phyloP scores from a whole-genome alignment of 164 flowering plant species.

The Magnolia changhungtana region DNA sequence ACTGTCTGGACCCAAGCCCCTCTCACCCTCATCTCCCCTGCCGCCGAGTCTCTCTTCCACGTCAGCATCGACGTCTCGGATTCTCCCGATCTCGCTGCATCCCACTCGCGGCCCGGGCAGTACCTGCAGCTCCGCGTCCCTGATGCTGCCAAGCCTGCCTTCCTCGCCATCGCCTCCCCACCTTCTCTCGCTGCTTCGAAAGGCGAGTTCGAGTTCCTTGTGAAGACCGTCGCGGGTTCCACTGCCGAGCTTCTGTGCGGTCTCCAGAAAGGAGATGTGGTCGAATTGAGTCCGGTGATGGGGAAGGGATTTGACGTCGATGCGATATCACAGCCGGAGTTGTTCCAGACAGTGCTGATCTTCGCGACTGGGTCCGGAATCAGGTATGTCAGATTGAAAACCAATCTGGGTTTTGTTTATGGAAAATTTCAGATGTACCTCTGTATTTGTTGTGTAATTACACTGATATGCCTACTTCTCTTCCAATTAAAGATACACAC shows the following conservation, averaged over 20 bases:
- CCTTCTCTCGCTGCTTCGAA: slow-evolving; percentile 43
- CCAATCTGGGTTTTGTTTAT: neutral
- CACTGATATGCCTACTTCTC: neutral
- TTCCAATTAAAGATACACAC: neutral
- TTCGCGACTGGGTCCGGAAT: slow-evolving; percentile 97
- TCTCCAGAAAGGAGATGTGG: slow-evolving; percentile 61
- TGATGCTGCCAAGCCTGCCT: slow-evolving; percentile 50
- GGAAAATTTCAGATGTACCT: neutral
- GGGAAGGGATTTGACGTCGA: slow-evolving; percentile 74
- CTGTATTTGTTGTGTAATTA: neutral
- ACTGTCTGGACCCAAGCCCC: slow-evolving; percentile 67
- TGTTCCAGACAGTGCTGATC: slow-evolving; percentile 54
- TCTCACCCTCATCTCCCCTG: slow-evolving; percentile 47
- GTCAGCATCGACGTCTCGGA: slow-evolving; percentile 69
- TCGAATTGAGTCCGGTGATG: slow-evolving; percentile 72
- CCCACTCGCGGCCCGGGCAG: slow-evolving; percentile 80
- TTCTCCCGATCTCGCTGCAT: slow-evolving; percentile 56
- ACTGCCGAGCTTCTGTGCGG: slow-evolving; percentile 78
- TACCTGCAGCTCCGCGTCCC: slow-evolving; percentile 80
- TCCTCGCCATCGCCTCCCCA: slow-evolving; percentile 88
- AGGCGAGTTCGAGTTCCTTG: slow-evolving; percentile 75
- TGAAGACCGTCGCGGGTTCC: slow-evolving; percentile 74
- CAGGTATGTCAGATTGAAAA: slow-evolving; percentile 32
- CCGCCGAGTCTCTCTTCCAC: slow-evolving; percentile 84
- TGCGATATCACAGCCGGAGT: slow-evolving; percentile 58